Conservation (phyloP, 306 rosid genomes). For the Pyrus bretschneideri region DNA sequence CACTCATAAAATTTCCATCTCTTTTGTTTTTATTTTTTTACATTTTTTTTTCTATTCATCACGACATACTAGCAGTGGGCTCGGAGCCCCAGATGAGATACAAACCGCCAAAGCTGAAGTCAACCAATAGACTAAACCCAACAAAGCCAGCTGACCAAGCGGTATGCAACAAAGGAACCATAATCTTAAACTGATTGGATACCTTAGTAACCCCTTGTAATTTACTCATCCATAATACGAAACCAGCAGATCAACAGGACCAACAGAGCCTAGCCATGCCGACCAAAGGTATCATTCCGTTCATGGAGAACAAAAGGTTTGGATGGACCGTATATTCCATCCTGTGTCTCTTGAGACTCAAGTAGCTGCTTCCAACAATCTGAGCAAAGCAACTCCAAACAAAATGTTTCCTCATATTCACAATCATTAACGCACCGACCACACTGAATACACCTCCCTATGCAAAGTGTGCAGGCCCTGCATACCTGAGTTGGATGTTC, state of each 20-base stretch:
- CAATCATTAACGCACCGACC: slow-evolving; percentile 70
- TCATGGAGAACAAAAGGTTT: slow-evolving; percentile 22
- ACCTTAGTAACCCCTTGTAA: slow-evolving; percentile 1
- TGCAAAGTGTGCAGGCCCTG: slow-evolving; percentile 82
- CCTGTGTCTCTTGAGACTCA: slow-evolving; percentile 30
- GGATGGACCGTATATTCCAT: slow-evolving; percentile 19
- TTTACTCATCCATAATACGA: slow-evolving; percentile 12
- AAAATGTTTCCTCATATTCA: slow-evolving; percentile 85
- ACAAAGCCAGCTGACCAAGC: not conserved
- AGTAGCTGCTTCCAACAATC: slow-evolving; percentile 43
- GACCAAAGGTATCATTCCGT: slow-evolving; percentile 19
- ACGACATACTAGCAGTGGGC: not conserved
- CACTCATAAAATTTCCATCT: not conserved
- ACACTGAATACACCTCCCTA: slow-evolving; percentile 69
- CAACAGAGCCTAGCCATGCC: slow-evolving; percentile 18
- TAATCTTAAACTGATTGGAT: slow-evolving; percentile 4
- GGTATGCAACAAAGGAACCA: not conserved
- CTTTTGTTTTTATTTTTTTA: not conserved
- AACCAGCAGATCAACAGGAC: not conserved
- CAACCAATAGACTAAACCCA: not conserved
- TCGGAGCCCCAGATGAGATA: not conserved
- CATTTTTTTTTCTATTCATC: not conserved
- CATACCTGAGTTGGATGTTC: slow-evolving; percentile 44
- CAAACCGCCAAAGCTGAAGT: slow-evolving; percentile 5
- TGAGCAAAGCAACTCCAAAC: slow-evolving; percentile 72